phyloP scores from a whole-genome alignment of 2,329 filamentous ascomycete genomes.

The Parasarocladium wereldwijsianum region DNA sequence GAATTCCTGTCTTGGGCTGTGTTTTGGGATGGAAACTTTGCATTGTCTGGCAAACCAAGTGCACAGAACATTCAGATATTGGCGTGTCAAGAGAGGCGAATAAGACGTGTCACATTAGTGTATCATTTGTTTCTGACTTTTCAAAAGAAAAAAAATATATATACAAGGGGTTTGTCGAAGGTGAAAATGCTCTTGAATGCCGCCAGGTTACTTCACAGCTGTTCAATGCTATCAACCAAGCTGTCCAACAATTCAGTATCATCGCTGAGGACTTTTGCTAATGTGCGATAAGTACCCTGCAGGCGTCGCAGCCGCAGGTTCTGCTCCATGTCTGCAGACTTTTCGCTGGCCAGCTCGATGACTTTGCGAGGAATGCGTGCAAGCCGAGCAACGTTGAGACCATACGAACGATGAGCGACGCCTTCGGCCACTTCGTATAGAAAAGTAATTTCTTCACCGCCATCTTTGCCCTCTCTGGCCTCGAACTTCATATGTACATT shows the following conservation, averaged over 20 bases:
- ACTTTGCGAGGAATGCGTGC: conserved; percentile 67
- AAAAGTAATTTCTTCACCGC: conserved; percentile 75
- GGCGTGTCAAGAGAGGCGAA: too few species aligned
- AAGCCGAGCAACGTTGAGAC: conserved; percentile 79
- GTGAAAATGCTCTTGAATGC: too few species aligned
- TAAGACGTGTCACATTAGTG: too few species aligned
- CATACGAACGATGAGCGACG: conserved; percentile 86
- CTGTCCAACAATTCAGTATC: conserved; percentile 32
- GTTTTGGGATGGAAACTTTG: too few species aligned
- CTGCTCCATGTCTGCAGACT: conserved; percentile 69
- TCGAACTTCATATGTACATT: conserved; percentile 95
- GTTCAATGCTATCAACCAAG: conserved; percentile 41
- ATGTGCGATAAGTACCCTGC: conserved; percentile 26
- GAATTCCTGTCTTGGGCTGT: too few species aligned
- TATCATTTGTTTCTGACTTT: too few species aligned
- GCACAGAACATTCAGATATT: too few species aligned
- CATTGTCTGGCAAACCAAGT: too few species aligned
- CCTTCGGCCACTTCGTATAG: conserved; percentile 86
- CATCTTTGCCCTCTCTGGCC: conserved; percentile 21
- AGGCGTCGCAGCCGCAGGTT: conserved; percentile 51
- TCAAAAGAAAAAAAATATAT: too few species aligned
- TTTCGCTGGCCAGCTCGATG: conserved; percentile 63
- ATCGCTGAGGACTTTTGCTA: conserved; percentile 25
- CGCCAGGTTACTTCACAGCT: too few species aligned
- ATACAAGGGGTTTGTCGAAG: too few species aligned